phyloP scores from a whole-genome alignment of 257 asterid species.

The Solanum ossicruentum region DNA sequence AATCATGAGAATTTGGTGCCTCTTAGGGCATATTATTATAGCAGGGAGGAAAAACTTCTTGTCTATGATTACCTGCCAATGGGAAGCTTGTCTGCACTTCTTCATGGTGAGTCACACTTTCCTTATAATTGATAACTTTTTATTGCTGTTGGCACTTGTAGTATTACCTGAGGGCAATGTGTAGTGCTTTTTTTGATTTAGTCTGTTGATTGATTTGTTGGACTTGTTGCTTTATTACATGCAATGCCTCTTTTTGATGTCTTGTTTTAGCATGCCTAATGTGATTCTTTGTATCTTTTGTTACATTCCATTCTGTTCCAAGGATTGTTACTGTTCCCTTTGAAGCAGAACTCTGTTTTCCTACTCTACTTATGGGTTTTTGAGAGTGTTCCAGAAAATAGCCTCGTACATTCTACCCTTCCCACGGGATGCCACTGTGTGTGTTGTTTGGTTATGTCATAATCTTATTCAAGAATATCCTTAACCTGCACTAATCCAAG shows the following conservation, averaged over 20 bases:
- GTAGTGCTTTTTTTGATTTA: neutral
- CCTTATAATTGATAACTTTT: neutral
- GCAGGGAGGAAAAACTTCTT: slow-evolving; percentile 38
- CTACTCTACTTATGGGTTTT: neutral
- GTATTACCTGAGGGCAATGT: neutral
- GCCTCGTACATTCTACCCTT: too few species aligned
- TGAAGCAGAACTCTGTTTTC: neutral
- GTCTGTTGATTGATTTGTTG: neutral
- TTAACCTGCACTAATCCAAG: neutral
- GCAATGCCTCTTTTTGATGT: neutral
- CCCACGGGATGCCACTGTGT: too few species aligned
- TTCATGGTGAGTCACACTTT: slow-evolving; percentile 21
- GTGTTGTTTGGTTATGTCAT: neutral
- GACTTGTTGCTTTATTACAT: neutral
- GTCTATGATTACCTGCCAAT: slow-evolving; percentile 35
- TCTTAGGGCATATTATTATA: slow-evolving; percentile 30
- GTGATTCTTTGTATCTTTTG: neutral
- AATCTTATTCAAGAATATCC: neutral
- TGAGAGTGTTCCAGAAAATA: too few species aligned
- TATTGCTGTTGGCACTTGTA: neutral
- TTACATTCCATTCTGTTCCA: neutral
- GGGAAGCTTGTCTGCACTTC: slow-evolving; percentile 37
- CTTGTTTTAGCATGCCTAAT: neutral
- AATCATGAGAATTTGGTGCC: slow-evolving; percentile 29
- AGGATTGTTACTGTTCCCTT: neutral